Conservation (phyloP, 78 protist genomes). For the Creolimax fragrantissima region DNA sequence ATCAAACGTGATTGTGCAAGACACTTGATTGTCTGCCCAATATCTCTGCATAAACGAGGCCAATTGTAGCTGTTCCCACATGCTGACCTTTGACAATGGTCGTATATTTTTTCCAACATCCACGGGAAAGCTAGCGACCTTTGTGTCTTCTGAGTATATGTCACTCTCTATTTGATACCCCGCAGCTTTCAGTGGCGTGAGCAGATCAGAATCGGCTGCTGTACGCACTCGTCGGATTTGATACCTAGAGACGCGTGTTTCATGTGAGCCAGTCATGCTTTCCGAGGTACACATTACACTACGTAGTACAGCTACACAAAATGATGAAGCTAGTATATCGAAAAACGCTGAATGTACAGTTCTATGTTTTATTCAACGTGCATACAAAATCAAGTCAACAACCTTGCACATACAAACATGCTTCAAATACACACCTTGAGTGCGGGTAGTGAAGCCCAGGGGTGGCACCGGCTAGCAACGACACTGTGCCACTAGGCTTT, state of each 20-base stretch:
- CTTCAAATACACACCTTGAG: no score
- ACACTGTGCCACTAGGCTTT: slow-evolving; percentile 85
- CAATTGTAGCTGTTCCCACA: slow-evolving; percentile 87
- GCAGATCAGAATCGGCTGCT: slow-evolving; percentile 13
- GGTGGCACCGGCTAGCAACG: slow-evolving; percentile 72
- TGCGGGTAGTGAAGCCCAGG: slow-evolving; percentile 88
- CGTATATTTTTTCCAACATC: slow-evolving; percentile 43
- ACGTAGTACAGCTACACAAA: no score
- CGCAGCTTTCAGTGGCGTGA: slow-evolving; percentile 41
- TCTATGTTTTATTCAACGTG: no score
- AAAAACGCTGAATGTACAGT: no score
- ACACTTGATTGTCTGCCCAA: slow-evolving; percentile 83
- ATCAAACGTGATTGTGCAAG: slow-evolving; percentile 80
- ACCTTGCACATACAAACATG: no score
- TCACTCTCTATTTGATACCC: slow-evolving; percentile 57
- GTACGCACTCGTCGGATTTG: slow-evolving; percentile 72
- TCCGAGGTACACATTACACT: no score
- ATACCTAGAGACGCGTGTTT: no score
- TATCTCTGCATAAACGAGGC: slow-evolving; percentile 76
- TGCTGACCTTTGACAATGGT: slow-evolving; percentile 34
- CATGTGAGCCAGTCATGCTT: no score
- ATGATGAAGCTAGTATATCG: no score
- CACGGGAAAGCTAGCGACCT: slow-evolving; percentile 72
- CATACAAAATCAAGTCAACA: no score
- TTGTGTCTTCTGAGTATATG: not conserved